Percentiles rank a stretch among this genome's conserved stretches.
Evolutionary conservation across 495 filamentous ascomycete species (phyloP).

Genomic region (Astrothelium macrocarpum): DNA sequence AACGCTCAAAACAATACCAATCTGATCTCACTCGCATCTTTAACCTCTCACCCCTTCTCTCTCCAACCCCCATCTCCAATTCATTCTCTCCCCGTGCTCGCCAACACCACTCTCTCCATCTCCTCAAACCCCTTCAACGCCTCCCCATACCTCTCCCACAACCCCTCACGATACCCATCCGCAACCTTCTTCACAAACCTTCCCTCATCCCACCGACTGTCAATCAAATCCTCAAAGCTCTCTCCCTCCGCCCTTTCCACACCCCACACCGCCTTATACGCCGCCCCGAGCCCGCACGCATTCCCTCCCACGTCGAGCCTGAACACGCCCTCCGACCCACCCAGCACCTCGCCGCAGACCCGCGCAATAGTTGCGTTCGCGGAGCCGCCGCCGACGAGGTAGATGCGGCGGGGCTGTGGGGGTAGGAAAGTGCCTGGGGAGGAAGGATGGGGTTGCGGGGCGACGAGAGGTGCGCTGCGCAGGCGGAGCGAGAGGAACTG

Average conservation of each 20-base stretch:
- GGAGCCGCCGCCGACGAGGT: conserved; percentile 86
- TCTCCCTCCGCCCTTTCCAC: conserved; percentile 57
- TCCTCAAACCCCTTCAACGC: conserved; percentile 68
- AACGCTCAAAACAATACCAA: background rate
- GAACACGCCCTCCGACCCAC: conserved; percentile 80
- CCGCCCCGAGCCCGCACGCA: conserved; percentile 86
- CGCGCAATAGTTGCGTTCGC: conserved; percentile 78
- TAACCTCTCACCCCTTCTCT: background rate
- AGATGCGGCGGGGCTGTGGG: conserved; percentile 78
- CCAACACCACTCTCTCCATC: conserved; percentile 63
- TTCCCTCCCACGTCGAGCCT: conserved; percentile 91
- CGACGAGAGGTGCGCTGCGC: conserved; percentile 64
- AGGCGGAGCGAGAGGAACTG: conserved; percentile 86
- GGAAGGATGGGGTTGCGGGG: conserved; percentile 34
- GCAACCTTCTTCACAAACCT: conserved; percentile 71
- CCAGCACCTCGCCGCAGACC: conserved; percentile 75
- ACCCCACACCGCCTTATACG: conserved; percentile 96
- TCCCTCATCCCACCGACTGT: conserved; percentile 72
- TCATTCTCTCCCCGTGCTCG: conserved; percentile 25
- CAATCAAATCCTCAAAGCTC: conserved; percentile 82
- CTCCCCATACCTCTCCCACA: conserved; percentile 66
- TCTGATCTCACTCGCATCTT: background rate
- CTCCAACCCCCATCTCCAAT: conserved; percentile 11
- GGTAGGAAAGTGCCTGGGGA: conserved; percentile 42
- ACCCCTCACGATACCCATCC: conserved; percentile 64